Conservation (phyloP, 1,284 basidiomycete genomes). For the Ceratobasidium sp. region DNA sequence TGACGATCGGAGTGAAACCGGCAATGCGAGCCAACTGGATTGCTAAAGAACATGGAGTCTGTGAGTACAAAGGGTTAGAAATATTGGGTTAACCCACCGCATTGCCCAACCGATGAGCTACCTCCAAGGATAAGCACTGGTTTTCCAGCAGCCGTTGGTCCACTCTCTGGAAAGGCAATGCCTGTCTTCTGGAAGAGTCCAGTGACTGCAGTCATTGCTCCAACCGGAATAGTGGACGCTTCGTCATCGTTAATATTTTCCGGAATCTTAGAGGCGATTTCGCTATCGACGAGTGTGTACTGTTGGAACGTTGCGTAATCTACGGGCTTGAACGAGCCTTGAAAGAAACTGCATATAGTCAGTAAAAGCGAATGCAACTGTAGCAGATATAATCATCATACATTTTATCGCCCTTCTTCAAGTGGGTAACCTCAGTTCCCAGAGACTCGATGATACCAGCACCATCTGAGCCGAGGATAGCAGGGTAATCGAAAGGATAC, state of each 20-base stretch:
- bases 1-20: slow-evolving; percentile 43
- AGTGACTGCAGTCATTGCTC: slow-evolving; percentile 18
- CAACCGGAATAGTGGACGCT: slow-evolving; percentile 9
- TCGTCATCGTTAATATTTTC: slow-evolving; percentile 5
- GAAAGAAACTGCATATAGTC: slow-evolving; percentile 6
- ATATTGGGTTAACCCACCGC: neutral
- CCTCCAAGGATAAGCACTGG: slow-evolving; percentile 43
- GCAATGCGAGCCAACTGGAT: slow-evolving; percentile 47
- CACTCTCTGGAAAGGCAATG: slow-evolving; percentile 2
- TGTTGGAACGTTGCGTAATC: slow-evolving; percentile 20
- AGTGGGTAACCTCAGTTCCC: neutral
- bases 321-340: neutral
- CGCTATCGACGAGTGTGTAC: slow-evolving; percentile 6
- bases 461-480: slow-evolving; percentile 32
- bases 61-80: neutral
- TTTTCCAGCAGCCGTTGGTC: slow-evolving; percentile 18
- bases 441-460: slow-evolving; percentile 3
- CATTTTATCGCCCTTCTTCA: slow-evolving; percentile 41
- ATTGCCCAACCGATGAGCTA: slow-evolving; percentile 42
- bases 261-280: slow-evolving; percentile 6
- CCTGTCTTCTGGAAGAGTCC: slow-evolving; percentile 41
- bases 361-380: neutral
- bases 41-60: slow-evolving; percentile 1
- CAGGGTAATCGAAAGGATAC: neutral
- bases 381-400: neutral